phyloP scores from a whole-genome alignment of 192 early-diverging fungal species.

The Neocallimastix lanati region DNA sequence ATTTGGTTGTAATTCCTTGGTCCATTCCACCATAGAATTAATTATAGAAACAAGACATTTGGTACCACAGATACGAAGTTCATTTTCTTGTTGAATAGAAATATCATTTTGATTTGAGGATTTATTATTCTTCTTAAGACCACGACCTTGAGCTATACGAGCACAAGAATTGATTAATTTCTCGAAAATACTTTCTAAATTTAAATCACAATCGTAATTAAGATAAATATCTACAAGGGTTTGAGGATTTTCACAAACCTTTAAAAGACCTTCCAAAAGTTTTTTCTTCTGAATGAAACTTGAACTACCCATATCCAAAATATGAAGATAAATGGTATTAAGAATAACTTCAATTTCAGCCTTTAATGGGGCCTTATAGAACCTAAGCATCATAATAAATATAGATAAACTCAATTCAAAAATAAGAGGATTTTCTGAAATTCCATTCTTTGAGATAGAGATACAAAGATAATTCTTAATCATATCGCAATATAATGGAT shows the following conservation, averaged over 20 bases:
- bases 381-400: conserved; percentile 29
- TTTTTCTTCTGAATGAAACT: conserved; percentile 31
- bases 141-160: conserved; percentile 18
- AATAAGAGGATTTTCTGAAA: conserved; percentile 28
- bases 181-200: conserved; percentile 24
- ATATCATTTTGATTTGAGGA: neutral
- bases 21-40: conserved; percentile 29
- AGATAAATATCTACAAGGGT: conserved; percentile 34
- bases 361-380: conserved; percentile 25
- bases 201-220: conserved; percentile 42
- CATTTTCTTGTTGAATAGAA: conserved; percentile 16
- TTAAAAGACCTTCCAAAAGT: conserved; percentile 29
- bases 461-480: conserved; percentile 20
- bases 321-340: conserved; percentile 32
- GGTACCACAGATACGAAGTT: conserved; percentile 15
- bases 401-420: conserved; percentile 37
- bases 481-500: conserved; percentile 18
- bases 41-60: conserved; percentile 25
- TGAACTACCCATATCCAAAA: conserved; percentile 40
- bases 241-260: conserved; percentile 34
- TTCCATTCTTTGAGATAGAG: conserved; percentile 27
- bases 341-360: conserved; percentile 40
- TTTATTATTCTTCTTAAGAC: neutral
- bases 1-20: neutral
- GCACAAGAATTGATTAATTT: conserved; percentile 24